A percentile compares a stretch with the other conserved stretches of the same genome.
phyloP scores from a whole-genome alignment of 1,139 yeast genomes.

The Geotrichum australiense region DNA sequence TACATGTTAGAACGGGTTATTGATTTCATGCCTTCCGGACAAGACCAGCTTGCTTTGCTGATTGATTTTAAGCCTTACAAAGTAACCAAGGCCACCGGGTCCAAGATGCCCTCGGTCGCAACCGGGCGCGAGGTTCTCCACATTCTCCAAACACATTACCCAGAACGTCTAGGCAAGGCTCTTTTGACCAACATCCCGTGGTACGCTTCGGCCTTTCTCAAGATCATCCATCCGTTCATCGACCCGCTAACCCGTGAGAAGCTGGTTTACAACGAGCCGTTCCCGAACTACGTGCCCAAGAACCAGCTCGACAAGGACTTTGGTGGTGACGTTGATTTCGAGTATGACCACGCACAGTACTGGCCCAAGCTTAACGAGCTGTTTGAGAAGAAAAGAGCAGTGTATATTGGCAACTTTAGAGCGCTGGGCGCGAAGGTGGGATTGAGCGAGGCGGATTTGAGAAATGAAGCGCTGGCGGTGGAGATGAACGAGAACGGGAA shows the following conservation, averaged over 20 bases:
- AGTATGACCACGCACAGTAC: conserved; percentile 67
- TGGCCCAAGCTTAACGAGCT: conserved; percentile 67
- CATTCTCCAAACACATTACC: conserved; percentile 90
- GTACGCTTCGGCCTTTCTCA: conserved; percentile 84
- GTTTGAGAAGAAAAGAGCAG: conserved; percentile 48
- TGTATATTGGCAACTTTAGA: conserved; percentile 56
- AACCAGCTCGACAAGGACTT: conserved; percentile 78
- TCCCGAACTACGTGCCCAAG: conserved; percentile 68
- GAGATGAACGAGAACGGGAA: neutral
- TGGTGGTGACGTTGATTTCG: conserved; percentile 79
- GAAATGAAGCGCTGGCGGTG: conserved; percentile 29
- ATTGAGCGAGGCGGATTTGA: conserved; percentile 70
- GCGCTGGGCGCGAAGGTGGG: conserved; percentile 68
- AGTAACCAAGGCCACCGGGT: conserved; percentile 42
- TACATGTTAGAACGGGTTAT: conserved; percentile 86
- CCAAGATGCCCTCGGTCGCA: conserved; percentile 77
- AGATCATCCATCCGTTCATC: conserved; percentile 85
- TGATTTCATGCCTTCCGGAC: conserved; percentile 93
- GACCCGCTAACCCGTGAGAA: conserved; percentile 93
- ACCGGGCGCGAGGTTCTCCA: conserved; percentile 76
- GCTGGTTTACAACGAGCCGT: conserved; percentile 83
- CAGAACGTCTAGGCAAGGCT: conserved; percentile 90
- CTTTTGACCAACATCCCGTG: conserved; percentile 87
- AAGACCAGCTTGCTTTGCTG: conserved; percentile 79
- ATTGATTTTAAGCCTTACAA: conserved; percentile 78